Base-by-base conservation (phyloP, 805 yeast species). In the Nakazawaea siamensis region DNA sequence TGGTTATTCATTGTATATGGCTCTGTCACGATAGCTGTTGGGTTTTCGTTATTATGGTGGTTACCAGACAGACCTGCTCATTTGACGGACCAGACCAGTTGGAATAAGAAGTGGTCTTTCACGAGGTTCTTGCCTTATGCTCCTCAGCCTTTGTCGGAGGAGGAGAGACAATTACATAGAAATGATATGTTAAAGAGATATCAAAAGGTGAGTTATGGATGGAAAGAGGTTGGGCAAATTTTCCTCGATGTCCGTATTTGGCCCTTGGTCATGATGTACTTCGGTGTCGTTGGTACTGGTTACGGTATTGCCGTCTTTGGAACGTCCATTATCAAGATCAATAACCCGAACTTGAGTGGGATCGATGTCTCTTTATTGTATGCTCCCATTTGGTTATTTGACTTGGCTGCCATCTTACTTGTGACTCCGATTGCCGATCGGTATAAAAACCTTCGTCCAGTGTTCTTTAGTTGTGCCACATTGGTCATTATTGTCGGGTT, bases 271-370 rank as follows among this genome's bases (percentile, higher is more conserved):
- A 64, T 85, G 58, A 85, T 85, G 95, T 85, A 85, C 58, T 86
- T 85, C 52, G 95, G 95, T 14, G 94, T 82, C 15, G 95, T 85
- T 18, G 95, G 95, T 31, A 75, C 85, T n/a, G 95, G 95, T 1
- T 78, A 70, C 49, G 95, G 94, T 21, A 61, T 85, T 32, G 87
- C 87, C 21, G 90, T 80, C 15, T 85, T 80, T 56, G 95, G 88
- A 4, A 78, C 94, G 3, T 76, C 90, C 7, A 72, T 85, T 45
- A 79, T 85, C 47, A 56, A 66, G 33, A 69, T 71, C 4, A 75
- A 79, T 43, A 76, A 82, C 51, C 79, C 90, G 2, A 44, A 51
- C 5, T 62, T 81, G 43, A 56, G 76, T 2, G 73, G 85, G 2
- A 80, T 86, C 45, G 62, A 76, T 39, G 74, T 86, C 18, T 80